Base-by-base conservation (phyloP, 2,329 filamentous ascomycete species). In the Chrysoporthe cubensis region DNA sequence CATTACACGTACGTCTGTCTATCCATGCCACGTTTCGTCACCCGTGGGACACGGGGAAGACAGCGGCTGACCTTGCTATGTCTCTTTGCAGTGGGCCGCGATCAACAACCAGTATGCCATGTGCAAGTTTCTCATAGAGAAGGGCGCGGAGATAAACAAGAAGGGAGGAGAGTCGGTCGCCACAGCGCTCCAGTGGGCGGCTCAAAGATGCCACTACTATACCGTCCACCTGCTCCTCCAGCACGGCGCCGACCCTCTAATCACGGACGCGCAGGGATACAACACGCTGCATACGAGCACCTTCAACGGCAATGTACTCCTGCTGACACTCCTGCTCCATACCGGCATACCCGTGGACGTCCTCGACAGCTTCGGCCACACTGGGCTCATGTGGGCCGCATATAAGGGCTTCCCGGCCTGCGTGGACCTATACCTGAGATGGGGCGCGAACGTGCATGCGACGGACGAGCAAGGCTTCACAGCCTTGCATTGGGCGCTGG, bases 91-190 rank as follows among this genome's bases (percentile, higher is more conserved):
- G 93, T 99, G 96, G 96, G 96, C 96, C 59, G 93, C 96, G 48
- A 98, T 99, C 79, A 99, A 99, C 82, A 98, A 98, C 77, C 96
- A 97, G 78, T 96, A 95, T 82, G 92, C 93, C 72, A 94, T 98
- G 84, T 97, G 95, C 87, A 95, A 96, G 79, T 97, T 96, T 80
- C 89, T 99, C 57, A 87, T 99, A 77, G 92, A 87, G 62, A 80
- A 83, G 71, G 94, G 94, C 75, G 96, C 94, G 76, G 91, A 97
- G 76, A 91, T 98, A 75, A 98, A 99, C 81, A 91, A 90, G 71
- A 97, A 96, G 79, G 96, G 96, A 78, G 96, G 96, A 78, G 95
- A 98, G 76, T 97, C 94, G 11, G 87, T 97, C 54, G 95, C 96
- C 18, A 98, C 96, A 56, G 92, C 96, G 18, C 89, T 97, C 0